These are phyloP conservation scores for Phytophthora meadii DNA, from an alignment of 352 stramenopile species.

Conservation along the genomic window DNA sequence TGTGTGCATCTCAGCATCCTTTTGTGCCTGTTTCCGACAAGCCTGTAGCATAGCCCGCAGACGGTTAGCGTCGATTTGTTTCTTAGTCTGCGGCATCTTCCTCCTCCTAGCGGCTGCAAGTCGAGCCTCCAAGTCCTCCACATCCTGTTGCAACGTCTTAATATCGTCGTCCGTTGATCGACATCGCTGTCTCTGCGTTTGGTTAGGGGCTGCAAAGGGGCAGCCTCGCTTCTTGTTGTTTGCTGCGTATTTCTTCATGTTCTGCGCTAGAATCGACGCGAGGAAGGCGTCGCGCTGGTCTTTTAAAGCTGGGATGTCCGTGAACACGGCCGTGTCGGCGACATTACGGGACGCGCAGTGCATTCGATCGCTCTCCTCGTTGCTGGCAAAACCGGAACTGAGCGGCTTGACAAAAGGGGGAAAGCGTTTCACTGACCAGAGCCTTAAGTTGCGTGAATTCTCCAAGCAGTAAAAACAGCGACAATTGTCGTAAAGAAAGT, in stretches of 20 bases:
- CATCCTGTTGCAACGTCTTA: conserved; percentile 30
- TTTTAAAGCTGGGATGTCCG: conserved; percentile 12
- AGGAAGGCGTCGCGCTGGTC: conserved; percentile 29
- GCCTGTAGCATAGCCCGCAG: conserved; percentile 27
- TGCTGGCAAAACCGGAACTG: conserved; percentile 29
- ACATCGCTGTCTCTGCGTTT: conserved; percentile 1
- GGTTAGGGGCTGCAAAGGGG: conserved; percentile 15
- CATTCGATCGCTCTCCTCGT: conserved; percentile 15
- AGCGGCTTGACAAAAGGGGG: not conserved
- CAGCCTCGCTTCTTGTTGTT: conserved; percentile 25
- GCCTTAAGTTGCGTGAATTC: conserved; percentile 2
- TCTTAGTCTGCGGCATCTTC: conserved; percentile 4
- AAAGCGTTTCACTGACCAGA: conserved; percentile 9
- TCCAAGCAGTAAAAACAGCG: conserved; percentile 13
- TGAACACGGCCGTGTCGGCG: conserved; percentile 21
- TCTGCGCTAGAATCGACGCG: conserved; percentile 29
- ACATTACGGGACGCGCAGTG: conserved; percentile 32
- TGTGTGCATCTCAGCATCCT: conserved; percentile 1
- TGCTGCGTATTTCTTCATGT: conserved; percentile 23
- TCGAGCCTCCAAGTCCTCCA: conserved; percentile 32
- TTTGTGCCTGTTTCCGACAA: conserved; percentile 17
- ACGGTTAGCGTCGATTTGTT: conserved; percentile 12
- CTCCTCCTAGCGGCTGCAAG: conserved; percentile 21
- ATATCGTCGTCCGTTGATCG: conserved; percentile 22
- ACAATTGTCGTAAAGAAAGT: conserved; percentile 5